Evolutionary conservation across 179 eudicot species (phyloP).

Genomic region (Spergularia azorica): DNA sequence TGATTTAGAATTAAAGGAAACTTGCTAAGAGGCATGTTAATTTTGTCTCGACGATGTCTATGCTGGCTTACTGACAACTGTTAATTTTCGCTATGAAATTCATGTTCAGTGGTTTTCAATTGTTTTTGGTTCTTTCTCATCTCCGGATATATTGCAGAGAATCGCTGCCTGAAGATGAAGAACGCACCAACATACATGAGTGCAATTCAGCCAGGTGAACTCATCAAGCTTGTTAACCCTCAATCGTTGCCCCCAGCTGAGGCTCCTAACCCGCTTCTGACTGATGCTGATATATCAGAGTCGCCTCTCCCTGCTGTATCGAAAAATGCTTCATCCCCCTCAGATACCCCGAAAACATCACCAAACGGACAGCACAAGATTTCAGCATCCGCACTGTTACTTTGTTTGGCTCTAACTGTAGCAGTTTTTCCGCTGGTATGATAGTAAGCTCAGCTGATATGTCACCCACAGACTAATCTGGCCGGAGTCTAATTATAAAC

Average conservation of each 20-base stretch:
- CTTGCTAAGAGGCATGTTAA: neutral
- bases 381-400: conserved; percentile 25
- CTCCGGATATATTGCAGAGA: conserved; percentile 42
- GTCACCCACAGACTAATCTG: conserved; percentile 16
- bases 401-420: conserved; percentile 35
- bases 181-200: conserved; percentile 41
- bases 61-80: neutral
- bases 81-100: neutral
- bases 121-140: neutral
- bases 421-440: conserved; percentile 36
- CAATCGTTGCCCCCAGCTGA: conserved; percentile 51
- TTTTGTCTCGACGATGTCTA: neutral
- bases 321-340: conserved; percentile 35
- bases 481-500: no score
- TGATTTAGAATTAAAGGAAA: neutral
- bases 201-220: conserved; percentile 45
- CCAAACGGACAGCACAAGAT: conserved; percentile 44
- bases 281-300: conserved; percentile 53
- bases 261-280: conserved; percentile 68
- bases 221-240: conserved; percentile 32
- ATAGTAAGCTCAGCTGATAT: conserved; percentile 2
- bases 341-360: conserved; percentile 25
- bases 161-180: conserved; percentile 50
- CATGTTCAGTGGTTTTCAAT: neutral
- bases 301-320: conserved; percentile 66